phyloP scores from a whole-genome alignment of 306 rosid species.

The Castanea mollissima region DNA sequence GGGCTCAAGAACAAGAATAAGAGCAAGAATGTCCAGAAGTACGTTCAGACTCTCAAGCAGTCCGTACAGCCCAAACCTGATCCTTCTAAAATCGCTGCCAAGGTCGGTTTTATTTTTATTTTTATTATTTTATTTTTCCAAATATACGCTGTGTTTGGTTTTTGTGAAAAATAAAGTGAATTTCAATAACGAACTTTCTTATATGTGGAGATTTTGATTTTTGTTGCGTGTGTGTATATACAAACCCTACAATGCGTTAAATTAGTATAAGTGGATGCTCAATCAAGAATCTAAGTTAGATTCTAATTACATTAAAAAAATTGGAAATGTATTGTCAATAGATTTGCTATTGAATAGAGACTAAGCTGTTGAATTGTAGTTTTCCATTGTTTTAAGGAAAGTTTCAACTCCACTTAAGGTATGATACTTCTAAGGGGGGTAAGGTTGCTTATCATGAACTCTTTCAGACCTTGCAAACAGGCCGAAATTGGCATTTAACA shows the following conservation, averaged over 20 bases:
- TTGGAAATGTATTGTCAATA: not conserved
- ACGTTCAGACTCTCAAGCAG: conserved; percentile 72
- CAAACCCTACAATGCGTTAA: no score
- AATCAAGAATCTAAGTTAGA: no score
- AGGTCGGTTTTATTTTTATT: conserved; percentile 32
- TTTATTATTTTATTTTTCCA: not conserved
- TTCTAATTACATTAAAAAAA: no score
- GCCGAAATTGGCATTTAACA: no score
- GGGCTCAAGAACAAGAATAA: conserved; percentile 95
- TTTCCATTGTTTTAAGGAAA: not conserved
- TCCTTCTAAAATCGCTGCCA: conserved; percentile 53
- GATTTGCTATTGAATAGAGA: not conserved
- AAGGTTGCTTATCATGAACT: no score
- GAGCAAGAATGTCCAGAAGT: conserved; percentile 85
- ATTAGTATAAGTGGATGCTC: no score
- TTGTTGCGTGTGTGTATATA: no score
- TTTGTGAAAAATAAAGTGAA: not conserved
- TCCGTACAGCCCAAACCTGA: conserved; percentile 70
- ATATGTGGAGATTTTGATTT: not conserved
- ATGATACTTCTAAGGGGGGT: no score
- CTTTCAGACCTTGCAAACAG: no score
- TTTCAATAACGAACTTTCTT: not conserved
- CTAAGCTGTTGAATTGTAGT: not conserved
- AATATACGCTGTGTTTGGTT: not conserved
- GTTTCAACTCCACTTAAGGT: not conserved